phyloP scores from a whole-genome alignment of 2,329 filamentous ascomycete species.

The Pseudodiploospora longispora region DNA sequence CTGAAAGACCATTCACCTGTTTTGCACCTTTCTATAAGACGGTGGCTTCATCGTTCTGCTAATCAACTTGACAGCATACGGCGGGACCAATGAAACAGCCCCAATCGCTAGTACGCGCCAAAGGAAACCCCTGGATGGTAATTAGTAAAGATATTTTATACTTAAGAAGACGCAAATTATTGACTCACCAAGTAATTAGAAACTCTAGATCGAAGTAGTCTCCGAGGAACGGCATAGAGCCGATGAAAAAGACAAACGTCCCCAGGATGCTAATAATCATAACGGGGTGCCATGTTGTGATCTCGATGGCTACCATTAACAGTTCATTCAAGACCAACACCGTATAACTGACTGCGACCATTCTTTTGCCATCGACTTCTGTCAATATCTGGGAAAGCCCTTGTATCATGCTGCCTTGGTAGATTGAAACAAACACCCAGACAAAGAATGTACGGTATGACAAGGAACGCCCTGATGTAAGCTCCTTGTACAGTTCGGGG shows the following conservation, averaged over 20 bases:
- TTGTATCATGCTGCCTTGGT: slow-evolving; percentile 93
- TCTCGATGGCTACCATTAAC: slow-evolving; percentile 92
- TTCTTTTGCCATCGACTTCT: slow-evolving; percentile 61
- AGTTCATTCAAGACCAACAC: slow-evolving; percentile 90
- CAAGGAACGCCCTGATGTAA: slow-evolving; percentile 80
- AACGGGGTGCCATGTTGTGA: slow-evolving; percentile 92
- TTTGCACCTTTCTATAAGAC: slow-evolving; percentile 88
- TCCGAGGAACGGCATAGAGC: slow-evolving; percentile 75
- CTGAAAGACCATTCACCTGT: slow-evolving; percentile 33
- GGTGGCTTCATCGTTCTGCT: slow-evolving; percentile 80
- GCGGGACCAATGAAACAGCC: slow-evolving; percentile 74
- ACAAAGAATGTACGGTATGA: slow-evolving; percentile 93
- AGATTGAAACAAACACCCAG: slow-evolving; percentile 91
- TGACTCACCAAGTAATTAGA: slow-evolving; percentile 58
- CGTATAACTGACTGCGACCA: slow-evolving; percentile 89
- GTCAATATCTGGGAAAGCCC: slow-evolving; percentile 86
- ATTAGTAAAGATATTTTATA: slow-evolving; percentile 1
- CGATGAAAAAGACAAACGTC: slow-evolving; percentile 73
- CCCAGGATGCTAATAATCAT: slow-evolving; percentile 83
- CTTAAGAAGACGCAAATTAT: background rate
- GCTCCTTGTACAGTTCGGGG: slow-evolving; percentile 93
- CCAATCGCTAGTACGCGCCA: slow-evolving; percentile 81
- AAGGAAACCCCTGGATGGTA: slow-evolving; percentile 59
- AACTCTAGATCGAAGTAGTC: slow-evolving; percentile 84
- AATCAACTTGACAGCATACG: slow-evolving; percentile 80